These are phyloP conservation scores for Seminavis robusta DNA, from an alignment of 108 stramenopile species.

Conservation along the genomic window DNA sequence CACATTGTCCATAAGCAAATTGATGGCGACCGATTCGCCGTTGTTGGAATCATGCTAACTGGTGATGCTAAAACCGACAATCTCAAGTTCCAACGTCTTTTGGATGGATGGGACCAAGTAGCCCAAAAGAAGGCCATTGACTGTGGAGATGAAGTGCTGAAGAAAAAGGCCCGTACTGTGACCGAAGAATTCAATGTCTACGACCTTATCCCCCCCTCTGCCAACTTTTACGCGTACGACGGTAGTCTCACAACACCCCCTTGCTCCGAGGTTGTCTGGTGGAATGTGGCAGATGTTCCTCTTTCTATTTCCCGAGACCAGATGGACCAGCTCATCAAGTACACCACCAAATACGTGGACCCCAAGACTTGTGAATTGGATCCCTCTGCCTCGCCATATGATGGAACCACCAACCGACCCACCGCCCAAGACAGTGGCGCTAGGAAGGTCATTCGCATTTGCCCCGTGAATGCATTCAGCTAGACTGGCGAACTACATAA, in stretches of 20 bases:
- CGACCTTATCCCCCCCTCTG: neutral
- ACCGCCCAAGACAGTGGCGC: too few species aligned
- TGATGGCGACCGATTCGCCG: constrained; percentile 6
- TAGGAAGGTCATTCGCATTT: too few species aligned
- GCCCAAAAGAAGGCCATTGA: neutral
- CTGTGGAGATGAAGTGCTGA: too few species aligned
- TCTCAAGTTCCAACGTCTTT: neutral
- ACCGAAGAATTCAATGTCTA: too few species aligned
- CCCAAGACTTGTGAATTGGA: too few species aligned
- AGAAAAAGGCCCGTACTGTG: too few species aligned
- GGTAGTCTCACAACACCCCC: constrained; percentile 38
- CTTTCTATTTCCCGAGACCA: constrained; percentile 5
- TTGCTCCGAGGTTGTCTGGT: constrained; percentile 30
- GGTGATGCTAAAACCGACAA: constrained; percentile 4
- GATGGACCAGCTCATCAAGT: too few species aligned
- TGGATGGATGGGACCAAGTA: neutral
- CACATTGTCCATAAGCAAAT: constrained; percentile 26
- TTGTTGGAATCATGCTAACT: neutral
- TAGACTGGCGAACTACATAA: too few species aligned
- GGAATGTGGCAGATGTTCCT: constrained; percentile 22
- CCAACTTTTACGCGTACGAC: constrained; percentile 19
- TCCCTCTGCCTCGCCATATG: too few species aligned
- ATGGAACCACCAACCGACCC: constrained; percentile 2
- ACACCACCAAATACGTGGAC: too few species aligned
- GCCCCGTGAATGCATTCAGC: too few species aligned